phyloP scores from a whole-genome alignment of 176 grass and related monocot genomes.

The Oryza meridionalis region DNA sequence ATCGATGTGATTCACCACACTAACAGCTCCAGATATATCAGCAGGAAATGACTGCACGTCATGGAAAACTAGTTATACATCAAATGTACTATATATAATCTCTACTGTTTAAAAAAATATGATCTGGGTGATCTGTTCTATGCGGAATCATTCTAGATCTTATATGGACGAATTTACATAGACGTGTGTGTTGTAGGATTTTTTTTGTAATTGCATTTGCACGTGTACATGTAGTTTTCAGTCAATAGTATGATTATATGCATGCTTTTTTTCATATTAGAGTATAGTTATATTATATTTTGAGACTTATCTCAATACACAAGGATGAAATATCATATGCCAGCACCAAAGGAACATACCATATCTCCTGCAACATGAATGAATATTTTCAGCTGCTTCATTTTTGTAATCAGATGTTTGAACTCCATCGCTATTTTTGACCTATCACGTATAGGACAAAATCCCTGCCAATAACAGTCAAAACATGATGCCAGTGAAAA shows the following conservation, averaged over 20 bases:
- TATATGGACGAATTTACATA: not conserved
- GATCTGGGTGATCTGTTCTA: not conserved
- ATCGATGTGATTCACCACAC: conserved; percentile 53
- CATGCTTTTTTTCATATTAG: not conserved
- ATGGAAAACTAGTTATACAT: conserved; percentile 36
- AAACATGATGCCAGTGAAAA: conserved; percentile 20
- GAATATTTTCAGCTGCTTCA: conserved; percentile 68
- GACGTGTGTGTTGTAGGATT: not conserved
- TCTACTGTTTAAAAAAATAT: not conserved
- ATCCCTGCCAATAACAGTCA: conserved; percentile 67
- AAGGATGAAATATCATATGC: not conserved
- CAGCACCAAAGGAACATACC: conserved; percentile 47
- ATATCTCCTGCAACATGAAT: conserved; percentile 53
- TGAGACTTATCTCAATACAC: too few species aligned
- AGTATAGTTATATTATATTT: not conserved
- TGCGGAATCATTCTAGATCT: not conserved
- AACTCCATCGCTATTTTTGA: conserved; percentile 75
- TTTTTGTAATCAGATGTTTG: conserved; percentile 61
- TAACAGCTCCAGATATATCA: conserved; percentile 73
- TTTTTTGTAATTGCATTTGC: not conserved
- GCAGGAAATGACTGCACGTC: conserved; percentile 61
- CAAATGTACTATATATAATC: not conserved
- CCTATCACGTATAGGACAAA: conserved; percentile 90
- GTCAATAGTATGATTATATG: not conserved
- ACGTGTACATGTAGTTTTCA: not conserved